Evolutionary conservation across 306 rosid genomes (phyloP).

Genomic region (Vachellia pachyceras): DNA sequence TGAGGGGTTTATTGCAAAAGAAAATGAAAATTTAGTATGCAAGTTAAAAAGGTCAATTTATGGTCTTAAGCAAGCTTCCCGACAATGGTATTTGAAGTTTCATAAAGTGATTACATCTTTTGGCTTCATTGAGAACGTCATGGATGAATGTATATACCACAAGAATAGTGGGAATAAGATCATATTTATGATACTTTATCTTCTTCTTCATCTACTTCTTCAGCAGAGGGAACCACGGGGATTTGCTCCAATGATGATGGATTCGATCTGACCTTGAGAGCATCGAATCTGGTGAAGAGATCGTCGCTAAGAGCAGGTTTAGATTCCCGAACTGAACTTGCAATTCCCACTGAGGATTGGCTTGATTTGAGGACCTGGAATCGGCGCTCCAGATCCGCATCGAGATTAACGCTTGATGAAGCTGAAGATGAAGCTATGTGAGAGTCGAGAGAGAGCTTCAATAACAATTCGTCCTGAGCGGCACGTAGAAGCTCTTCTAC

Average conservation of each 20-base stretch:
- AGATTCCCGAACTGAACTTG: not conserved
- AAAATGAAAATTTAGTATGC: too few relatives aligned
- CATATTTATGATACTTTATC: too few relatives aligned
- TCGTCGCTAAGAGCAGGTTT: not conserved
- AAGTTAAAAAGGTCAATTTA: too few relatives aligned
- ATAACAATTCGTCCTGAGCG: constrained; percentile 61
- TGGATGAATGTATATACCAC: too few relatives aligned
- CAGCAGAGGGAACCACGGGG: not conserved
- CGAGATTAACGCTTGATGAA: constrained; percentile 9
- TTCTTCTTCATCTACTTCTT: constrained; percentile 32
- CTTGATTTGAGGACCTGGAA: not conserved
- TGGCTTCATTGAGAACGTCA: too few relatives aligned
- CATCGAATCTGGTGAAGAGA: not conserved
- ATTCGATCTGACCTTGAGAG: not conserved
- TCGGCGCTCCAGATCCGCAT: constrained; percentile 55
- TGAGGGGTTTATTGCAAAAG: too few relatives aligned
- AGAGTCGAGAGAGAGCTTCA: not conserved
- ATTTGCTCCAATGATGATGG: not conserved
- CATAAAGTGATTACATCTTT: too few relatives aligned
- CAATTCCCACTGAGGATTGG: constrained; percentile 20
- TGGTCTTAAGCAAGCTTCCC: too few relatives aligned
- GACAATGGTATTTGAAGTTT: too few relatives aligned
- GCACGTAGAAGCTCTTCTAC: constrained; percentile 44
- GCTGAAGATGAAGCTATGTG: not conserved
- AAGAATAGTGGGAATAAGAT: too few relatives aligned